Evolutionary conservation across 1,284 basidiomycete species (phyloP), one percentile per base, ranked within the genome.

Genomic region (Rugosomyces carneus): DNA sequence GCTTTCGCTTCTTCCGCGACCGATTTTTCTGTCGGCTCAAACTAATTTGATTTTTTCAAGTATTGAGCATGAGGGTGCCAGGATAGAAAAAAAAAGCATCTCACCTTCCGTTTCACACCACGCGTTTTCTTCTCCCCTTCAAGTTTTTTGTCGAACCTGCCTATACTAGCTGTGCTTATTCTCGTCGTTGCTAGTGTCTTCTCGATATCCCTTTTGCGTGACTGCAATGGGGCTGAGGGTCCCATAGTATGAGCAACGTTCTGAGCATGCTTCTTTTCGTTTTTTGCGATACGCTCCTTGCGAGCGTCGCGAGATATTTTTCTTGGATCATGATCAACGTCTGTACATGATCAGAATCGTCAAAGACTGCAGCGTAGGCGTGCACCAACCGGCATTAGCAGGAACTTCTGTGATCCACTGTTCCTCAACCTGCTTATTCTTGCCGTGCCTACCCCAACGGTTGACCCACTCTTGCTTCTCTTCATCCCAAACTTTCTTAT

Each of bases 381-480:
- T 31, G 23, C 13, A 75, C 87, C 52, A 54, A 93, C 92, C 84
- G 57, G 86, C 88, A 60, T 92, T 84, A 38, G 75, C 72, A 58
- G 89, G 90, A 40, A 98, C 85, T 63, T 94, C 93, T 44, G 89
- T 85, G 51, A 96, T 76, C 95, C 95, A 98, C 63, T 94, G 89
- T 11, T 81, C 80, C 69, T 98, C 93, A 19, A 69, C 67, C 52
- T 93, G 79, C 70, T 84, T 94, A 64, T 98, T 98, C 71, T 91
- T 92, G 20, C 90, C 93, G 51, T 82, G 81, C 61, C 79, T 81
- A 1, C 96, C 95, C 95, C 95, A 99, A 43, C 90, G 73, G 45
- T 85, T 78, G 10, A 96, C 89, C 89, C 92, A 99, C 34, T 90
- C 89, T 66, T 95, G 89, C 57, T 77, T 80, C 64, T 94, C 93